Conservation (phyloP, 148 eudicot genomes). For the Euryodendron excelsum region DNA sequence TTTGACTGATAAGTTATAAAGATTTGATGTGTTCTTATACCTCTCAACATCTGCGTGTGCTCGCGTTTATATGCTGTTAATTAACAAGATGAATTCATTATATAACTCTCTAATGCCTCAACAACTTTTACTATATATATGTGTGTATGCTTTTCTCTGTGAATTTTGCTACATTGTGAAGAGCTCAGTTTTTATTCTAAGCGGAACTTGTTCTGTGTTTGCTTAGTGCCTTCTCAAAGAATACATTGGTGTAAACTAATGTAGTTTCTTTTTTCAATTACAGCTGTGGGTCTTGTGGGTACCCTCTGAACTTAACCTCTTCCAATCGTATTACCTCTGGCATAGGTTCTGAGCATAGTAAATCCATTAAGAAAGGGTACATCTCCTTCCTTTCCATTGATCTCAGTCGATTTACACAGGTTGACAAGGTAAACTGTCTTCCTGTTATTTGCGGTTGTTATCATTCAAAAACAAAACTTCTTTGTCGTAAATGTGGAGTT, state of each 20-base stretch:
- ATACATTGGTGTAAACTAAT: neutral
- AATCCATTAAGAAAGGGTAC: conserved; percentile 58
- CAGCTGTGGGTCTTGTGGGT: conserved; percentile 89
- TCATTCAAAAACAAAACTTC: conserved; percentile 66
- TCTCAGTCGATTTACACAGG: conserved; percentile 72
- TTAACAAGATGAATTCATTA: neutral
- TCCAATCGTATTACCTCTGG: conserved; percentile 60
- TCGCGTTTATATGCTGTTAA: no score
- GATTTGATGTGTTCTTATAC: neutral
- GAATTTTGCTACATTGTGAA: neutral
- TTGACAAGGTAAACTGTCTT: conserved; percentile 51
- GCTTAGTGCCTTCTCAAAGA: neutral
- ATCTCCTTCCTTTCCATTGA: conserved; percentile 67
- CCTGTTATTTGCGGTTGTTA: conserved; percentile 54
- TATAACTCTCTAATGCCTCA: neutral
- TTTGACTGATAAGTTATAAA: neutral
- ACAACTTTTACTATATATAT: neutral
- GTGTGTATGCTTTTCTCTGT: neutral
- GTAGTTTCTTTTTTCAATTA: conserved; percentile 1
- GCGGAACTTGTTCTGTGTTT: neutral
- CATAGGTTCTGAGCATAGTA: conserved; percentile 61
- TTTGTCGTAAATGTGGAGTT: conserved; percentile 69
- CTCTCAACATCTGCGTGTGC: no score
- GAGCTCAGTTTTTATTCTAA: neutral
- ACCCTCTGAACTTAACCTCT: conserved; percentile 63